Evolutionary conservation across 371 early-diverging fungal species (phyloP), one percentile per base, ranked within the genome.

Genomic region (Mucor indicus): DNA sequence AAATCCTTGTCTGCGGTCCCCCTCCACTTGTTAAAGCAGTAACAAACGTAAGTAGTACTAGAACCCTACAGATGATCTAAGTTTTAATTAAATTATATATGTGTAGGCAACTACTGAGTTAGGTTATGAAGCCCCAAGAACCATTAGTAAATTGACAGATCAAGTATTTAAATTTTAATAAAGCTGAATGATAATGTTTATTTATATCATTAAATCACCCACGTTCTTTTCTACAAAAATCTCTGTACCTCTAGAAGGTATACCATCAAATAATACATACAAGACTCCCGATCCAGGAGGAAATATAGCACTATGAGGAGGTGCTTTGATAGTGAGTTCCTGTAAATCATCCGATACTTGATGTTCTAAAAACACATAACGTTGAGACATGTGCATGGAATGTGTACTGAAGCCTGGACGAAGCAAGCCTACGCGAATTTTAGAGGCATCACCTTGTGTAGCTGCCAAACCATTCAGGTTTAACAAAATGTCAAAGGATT

Each of bases 1-100:
- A 95, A 74, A 64, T 93, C 44, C 74, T 93, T 44, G 65, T 95
- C 12, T 95, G 96, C 57, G 96, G 96, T 19, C 94, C 95, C 33
- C 85, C 86, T 36, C 90, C 89, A 2, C 90, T 94, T 89, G 71
- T 93, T 51, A 79, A 81, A 48, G 86, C 88, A 46, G 87, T 94
- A 85, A 55, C 69, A 43, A 70, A 47, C 21, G 55, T 58, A 47
- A 22, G 16, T 45, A 16, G 17, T 11, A 7, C 13, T n/a, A n/a
- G n/a, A n/a, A n/a, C n/a, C n/a, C n/a, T n/a, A n/a, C n/a, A n/a
- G n/a, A n/a, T n/a, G n/a, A n/a, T n/a, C n/a, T n/a, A n/a, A n/a
- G n/a, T n/a, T n/a, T n/a, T n/a, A n/a, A n/a, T 39, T 23, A 4
- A 12, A 22, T 29, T 38, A 21, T 69, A 44, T 17, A 25, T 46